Base-by-base conservation (phyloP, 805 yeast species). In the Cyberlindnera samutprakarnensis region DNA sequence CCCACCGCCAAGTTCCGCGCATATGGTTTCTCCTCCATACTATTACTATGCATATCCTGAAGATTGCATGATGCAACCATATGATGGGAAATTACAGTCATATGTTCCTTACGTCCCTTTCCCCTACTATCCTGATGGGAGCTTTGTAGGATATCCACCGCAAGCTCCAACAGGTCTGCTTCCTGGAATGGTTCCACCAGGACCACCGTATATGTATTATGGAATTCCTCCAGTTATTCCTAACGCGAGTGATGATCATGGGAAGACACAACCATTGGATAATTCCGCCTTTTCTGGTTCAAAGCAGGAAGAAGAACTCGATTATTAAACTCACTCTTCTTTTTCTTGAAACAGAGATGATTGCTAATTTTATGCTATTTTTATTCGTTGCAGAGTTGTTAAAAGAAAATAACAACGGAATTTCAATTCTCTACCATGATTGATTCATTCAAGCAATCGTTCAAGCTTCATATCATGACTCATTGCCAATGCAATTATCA, bases 131-230 rank as follows among this genome's bases (percentile, higher is more conserved):
- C 44, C 47, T 14, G 49, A 47, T 3, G 31, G 41, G 6, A 26
- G 46, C 5, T 32, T 42, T 39, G 38, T 39, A 23, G 53, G 47
- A 13, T 45, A 38, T 23, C 29, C 45, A n/a, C 35, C 37, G 5
- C 43, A 27, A 23, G 35, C 28, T 13, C 29, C 39, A 33, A 29
- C 35, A 6, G 42, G 14, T 23, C 39, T 19, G 36, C 14, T n/a
- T 8, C 16, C 33, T 14, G 38, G 30, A 14, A 24, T 36, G 6
- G 42, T 28, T 7, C 39, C 33, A 12, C 54, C 51, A n/a, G 49
- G 53, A 10, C 57, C 57, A 24, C 49, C 46, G 27, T 53, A 51
- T 33, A 51, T 47, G 55, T 52, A 52, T 28, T 52, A 48, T 30
- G 38, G 49, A 13, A 43, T 49, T 28, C 49, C 55, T 13, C 49